These are phyloP conservation scores for Pyrenophora teres DNA, from an alignment of 2,329 filamentous ascomycete species.

Conservation along the genomic window DNA sequence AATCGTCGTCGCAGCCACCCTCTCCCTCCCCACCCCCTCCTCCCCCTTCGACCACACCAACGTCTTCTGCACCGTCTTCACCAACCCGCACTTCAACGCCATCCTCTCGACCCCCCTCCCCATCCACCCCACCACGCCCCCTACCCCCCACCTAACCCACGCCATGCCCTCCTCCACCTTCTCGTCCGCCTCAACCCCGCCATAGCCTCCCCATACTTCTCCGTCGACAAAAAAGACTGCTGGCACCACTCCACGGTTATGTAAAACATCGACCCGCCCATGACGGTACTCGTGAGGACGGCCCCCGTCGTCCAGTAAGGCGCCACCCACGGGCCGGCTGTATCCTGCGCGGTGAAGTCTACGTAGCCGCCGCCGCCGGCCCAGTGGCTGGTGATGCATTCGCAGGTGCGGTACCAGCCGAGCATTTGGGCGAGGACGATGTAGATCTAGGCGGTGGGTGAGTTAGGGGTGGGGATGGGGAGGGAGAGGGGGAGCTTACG, in stretches of 20 bases:
- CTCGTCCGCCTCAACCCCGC: constrained; percentile 35
- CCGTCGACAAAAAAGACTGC: constrained; percentile 46
- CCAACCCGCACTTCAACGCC: constrained; percentile 14
- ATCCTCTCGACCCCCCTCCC: constrained; percentile 18
- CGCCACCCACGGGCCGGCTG: constrained; percentile 32
- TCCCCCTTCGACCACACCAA: constrained; percentile 23
- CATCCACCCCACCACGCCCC: too few species aligned
- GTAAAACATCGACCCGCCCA: constrained; percentile 44
- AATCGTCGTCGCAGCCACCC: too few species aligned
- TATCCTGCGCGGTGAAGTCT: constrained; percentile 41
- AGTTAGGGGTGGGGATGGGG: background rate
- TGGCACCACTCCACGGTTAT: constrained; percentile 48
- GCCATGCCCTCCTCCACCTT: constrained; percentile 24
- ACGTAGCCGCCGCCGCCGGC: constrained; percentile 50
- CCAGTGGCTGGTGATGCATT: constrained; percentile 50
- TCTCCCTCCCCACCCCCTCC: background rate
- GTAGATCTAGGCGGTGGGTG: constrained; percentile 10
- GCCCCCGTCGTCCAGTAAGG: constrained; percentile 44
- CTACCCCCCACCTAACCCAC: too few species aligned
- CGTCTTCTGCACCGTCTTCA: constrained; percentile 30
- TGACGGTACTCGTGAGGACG: constrained; percentile 32
- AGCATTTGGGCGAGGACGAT: constrained; percentile 48
- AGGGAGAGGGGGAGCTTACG: constrained; percentile 4
- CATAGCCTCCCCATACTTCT: constrained; percentile 35
- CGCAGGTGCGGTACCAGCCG: constrained; percentile 50